A percentile compares a stretch with the other conserved stretches of the same genome.
These are phyloP conservation scores for Uncinocarpus reesii DNA, from an alignment of 2,329 filamentous ascomycete species.

Conservation along the genomic window DNA sequence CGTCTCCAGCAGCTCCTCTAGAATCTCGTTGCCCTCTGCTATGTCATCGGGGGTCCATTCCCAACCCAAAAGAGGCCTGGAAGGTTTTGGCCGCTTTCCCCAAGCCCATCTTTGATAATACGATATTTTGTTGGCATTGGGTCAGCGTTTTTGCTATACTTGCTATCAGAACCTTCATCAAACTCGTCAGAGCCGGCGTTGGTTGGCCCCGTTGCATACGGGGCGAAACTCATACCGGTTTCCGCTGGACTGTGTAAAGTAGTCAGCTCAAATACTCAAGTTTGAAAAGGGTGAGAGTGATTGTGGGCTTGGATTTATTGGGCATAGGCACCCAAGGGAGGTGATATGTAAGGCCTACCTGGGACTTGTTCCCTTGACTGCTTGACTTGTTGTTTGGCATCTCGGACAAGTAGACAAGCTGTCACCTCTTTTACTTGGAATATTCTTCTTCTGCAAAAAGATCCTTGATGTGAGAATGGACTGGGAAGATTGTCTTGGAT, in stretches of 20 bases:
- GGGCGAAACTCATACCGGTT: no score
- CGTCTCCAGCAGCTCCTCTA: slow-evolving; percentile 14
- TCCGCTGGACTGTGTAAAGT: neutral
- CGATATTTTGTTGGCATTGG: slow-evolving; percentile 13
- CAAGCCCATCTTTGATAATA: slow-evolving; percentile 17
- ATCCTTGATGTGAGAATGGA: no score
- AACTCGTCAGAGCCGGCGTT: no score
- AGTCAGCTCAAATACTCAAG: no score
- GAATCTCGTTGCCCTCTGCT: slow-evolving; percentile 19
- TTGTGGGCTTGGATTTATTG: no score
- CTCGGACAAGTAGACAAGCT: neutral
- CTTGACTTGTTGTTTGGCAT: neutral
- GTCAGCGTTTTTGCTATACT: neutral
- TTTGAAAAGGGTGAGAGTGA: no score
- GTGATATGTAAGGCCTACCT: neutral
- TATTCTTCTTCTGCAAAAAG: no score
- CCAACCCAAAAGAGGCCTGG: slow-evolving; percentile 18
- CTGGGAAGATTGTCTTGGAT: no score
- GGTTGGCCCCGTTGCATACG: no score
- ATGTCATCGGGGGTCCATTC: slow-evolving; percentile 17
- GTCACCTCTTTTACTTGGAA: neutral
- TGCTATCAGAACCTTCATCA: no score
- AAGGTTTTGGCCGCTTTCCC: slow-evolving; percentile 19
- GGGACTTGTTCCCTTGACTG: neutral
- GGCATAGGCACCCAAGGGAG: no score